Percentiles rank a stretch among this genome's conserved stretches.
Conservation (phyloP, 306 rosid species). For the Lathyrus tuberosus region DNA sequence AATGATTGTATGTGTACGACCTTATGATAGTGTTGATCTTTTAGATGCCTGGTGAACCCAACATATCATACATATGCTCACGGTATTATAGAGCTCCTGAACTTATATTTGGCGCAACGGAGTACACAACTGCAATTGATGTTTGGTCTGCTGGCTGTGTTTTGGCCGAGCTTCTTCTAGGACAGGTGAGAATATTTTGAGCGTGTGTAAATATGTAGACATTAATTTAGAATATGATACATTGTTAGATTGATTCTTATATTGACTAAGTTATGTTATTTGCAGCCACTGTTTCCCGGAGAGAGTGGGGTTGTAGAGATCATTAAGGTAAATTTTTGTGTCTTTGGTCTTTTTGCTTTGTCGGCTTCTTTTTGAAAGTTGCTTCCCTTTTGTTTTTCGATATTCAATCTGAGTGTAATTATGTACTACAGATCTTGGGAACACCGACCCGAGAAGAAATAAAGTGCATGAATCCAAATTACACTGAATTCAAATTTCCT, state of each 20-base stretch:
- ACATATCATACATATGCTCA: conserved; percentile 95
- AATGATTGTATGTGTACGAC: conserved; percentile 4
- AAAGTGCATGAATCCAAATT: conserved; percentile 94
- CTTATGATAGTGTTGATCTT: conserved; percentile 39
- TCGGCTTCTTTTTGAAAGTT: conserved; percentile 34
- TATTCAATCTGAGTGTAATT: conserved; percentile 35
- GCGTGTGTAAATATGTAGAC: background rate
- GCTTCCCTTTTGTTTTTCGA: conserved; percentile 25
- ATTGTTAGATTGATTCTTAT: conserved; percentile 33
- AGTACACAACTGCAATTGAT: conserved; percentile 93
- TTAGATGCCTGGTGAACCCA: conserved; percentile 94
- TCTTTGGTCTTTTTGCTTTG: background rate
- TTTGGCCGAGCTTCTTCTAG: conserved; percentile 90
- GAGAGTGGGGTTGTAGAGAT: conserved; percentile 97
- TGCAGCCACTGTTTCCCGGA: conserved; percentile 98
- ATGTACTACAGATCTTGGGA: conserved; percentile 67
- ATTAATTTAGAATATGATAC: background rate
- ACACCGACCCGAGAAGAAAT: conserved; percentile 98
- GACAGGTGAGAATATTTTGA: conserved; percentile 60
- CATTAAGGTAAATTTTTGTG: conserved; percentile 63
- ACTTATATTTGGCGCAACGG: conserved; percentile 96
- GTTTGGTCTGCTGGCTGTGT: conserved; percentile 98
- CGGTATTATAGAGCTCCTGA: conserved; percentile 97
- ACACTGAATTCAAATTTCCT: conserved; percentile 89
- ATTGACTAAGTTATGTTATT: conserved; percentile 35